Conservation (phyloP, 768 basidiomycete genomes). For the Solioccasus polychromus region DNA sequence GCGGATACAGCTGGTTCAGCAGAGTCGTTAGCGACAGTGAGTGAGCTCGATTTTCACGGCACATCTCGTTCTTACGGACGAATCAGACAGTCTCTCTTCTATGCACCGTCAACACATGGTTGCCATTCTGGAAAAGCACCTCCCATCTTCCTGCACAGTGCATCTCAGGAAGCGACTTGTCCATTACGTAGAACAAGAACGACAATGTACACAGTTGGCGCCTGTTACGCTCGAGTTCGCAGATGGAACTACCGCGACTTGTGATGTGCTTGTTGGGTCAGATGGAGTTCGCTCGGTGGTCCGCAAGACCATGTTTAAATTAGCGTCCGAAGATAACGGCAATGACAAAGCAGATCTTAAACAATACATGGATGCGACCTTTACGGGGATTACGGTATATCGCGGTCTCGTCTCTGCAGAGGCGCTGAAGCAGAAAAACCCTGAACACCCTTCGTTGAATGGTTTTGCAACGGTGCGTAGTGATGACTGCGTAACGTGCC, state of each 20-base stretch:
- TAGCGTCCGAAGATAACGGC: slow-evolving; percentile 1
- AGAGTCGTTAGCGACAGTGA: slow-evolving; percentile 22
- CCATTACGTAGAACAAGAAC: slow-evolving; percentile 10
- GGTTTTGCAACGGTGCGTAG: slow-evolving; percentile 20
- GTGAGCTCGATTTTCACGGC: neutral
- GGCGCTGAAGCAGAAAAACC: slow-evolving; percentile 23
- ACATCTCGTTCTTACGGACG: neutral
- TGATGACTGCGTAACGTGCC: neutral
- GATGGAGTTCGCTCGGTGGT: slow-evolving; percentile 39
- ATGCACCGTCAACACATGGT: slow-evolving; percentile 27
- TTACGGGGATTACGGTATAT: slow-evolving; percentile 42
- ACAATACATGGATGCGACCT: slow-evolving; percentile 29
- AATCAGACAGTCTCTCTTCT: slow-evolving; percentile 1
- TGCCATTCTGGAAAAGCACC: slow-evolving; percentile 13
- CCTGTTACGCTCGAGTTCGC: slow-evolving; percentile 11
- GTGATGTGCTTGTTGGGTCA: slow-evolving; percentile 45
- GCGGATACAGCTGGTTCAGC: slow-evolving; percentile 31
- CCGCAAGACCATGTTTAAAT: slow-evolving; percentile 24
- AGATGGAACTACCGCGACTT: slow-evolving; percentile 20
- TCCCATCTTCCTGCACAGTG: slow-evolving; percentile 18
- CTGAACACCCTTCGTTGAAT: slow-evolving; percentile 21
- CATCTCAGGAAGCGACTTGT: slow-evolving; percentile 20
- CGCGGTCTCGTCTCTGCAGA: slow-evolving; percentile 36
- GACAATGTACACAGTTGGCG: slow-evolving; percentile 19
- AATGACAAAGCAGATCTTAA: neutral